Conservation (phyloP, 2,329 filamentous ascomycete species). For the Balansia obtecta region DNA sequence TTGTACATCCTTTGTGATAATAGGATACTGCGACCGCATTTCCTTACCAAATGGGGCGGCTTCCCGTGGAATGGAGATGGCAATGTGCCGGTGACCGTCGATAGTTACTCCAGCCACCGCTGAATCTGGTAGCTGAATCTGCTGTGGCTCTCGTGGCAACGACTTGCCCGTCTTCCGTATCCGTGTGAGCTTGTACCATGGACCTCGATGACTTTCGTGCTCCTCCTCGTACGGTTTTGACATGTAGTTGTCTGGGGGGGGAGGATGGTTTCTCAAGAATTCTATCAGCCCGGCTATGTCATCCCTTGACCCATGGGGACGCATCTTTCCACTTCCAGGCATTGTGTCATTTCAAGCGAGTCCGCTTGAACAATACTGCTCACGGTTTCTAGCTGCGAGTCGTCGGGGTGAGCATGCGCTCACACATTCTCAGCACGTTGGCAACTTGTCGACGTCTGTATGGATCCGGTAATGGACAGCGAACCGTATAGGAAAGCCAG, state of each 20-base stretch:
- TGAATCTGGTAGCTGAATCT: slow-evolving; percentile 37
- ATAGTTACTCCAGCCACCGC: slow-evolving; percentile 41
- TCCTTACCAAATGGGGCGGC: slow-evolving; percentile 29
- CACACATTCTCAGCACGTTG: neutral
- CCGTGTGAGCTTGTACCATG: slow-evolving; percentile 30
- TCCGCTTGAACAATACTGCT: slow-evolving; percentile 1
- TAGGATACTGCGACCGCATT: slow-evolving; percentile 22
- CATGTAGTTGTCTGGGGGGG: slow-evolving; percentile 38
- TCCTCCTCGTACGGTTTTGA: slow-evolving; percentile 25
- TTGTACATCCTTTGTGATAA: slow-evolving; percentile 13
- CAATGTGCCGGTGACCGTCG: slow-evolving; percentile 43
- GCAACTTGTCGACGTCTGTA: neutral
- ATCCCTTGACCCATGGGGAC: slow-evolving; percentile 11
- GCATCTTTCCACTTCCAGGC: slow-evolving; percentile 6
- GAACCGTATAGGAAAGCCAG: slow-evolving; percentile 3
- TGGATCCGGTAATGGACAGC: slow-evolving; percentile 4
- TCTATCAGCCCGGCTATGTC: slow-evolving; percentile 28
- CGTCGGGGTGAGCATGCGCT: neutral
- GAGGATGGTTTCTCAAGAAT: slow-evolving; percentile 36
- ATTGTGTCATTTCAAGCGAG: slow-evolving; percentile 4
- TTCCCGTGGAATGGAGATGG: slow-evolving; percentile 46
- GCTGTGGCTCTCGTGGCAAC: slow-evolving; percentile 15
- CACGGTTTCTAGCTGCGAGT: neutral
- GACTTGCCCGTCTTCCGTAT: slow-evolving; percentile 26
- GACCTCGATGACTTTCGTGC: slow-evolving; percentile 20